phyloP scores from a whole-genome alignment of 768 basidiomycete species.

The Mrakia gelida region DNA sequence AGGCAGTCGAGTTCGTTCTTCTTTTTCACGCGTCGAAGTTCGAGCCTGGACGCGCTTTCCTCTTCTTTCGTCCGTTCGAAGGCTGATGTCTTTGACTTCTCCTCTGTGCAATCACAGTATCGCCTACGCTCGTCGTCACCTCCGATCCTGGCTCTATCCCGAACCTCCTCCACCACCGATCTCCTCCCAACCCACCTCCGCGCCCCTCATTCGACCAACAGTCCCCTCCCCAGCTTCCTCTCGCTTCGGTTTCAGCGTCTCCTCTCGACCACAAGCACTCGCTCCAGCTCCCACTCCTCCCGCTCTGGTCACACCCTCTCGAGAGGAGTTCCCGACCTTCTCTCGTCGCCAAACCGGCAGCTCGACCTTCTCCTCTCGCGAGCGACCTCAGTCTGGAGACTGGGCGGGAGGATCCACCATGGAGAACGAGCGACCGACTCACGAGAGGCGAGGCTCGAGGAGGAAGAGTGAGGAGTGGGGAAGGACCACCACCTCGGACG shows the following conservation, averaged over 20 bases:
- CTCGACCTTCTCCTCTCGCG: not conserved
- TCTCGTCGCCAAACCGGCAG: not conserved
- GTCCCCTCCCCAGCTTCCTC: conserved; percentile 17
- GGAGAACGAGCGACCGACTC: not conserved
- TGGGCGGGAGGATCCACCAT: not conserved
- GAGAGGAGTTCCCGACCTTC: not conserved
- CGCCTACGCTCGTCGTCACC: conserved; percentile 6
- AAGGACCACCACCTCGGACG: not conserved
- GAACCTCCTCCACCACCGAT: not conserved
- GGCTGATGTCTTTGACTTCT: not conserved
- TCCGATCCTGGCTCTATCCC: not conserved
- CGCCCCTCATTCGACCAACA: conserved; percentile 1
- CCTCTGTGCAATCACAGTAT: not conserved
- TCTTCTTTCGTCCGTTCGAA: not conserved
- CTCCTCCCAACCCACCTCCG: not conserved
- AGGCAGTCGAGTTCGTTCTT: conserved; percentile 12
- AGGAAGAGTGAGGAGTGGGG: conserved; percentile 30
- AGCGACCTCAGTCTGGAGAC: conserved; percentile 14
- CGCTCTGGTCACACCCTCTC: not conserved
- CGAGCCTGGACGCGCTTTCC: not conserved
- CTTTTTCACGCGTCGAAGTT: not conserved
- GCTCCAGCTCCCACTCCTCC: not conserved
- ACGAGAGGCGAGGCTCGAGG: not conserved
- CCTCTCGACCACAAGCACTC: not conserved
- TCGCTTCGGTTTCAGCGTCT: conserved; percentile 11